Conservation (phyloP, 768 basidiomycete species). For the Sporobolomyces phaffii region DNA sequence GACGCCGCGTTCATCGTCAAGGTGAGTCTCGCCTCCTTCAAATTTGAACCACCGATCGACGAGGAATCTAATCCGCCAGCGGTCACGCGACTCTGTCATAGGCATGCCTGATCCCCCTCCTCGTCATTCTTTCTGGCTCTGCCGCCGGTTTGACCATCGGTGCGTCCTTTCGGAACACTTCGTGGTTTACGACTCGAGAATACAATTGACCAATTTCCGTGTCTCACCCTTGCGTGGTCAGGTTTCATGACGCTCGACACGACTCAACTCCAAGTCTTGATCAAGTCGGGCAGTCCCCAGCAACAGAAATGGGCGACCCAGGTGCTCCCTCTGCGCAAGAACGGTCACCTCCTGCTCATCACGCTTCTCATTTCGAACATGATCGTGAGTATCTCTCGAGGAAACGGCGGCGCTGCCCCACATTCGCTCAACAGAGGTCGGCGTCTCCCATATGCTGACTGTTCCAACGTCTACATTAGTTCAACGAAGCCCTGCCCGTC, state of each 20-base stretch:
- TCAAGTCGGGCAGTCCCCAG: constrained; percentile 71
- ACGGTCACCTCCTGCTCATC: constrained; percentile 68
- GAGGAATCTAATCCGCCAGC: not conserved
- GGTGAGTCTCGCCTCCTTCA: not conserved
- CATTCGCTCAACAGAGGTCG: not conserved
- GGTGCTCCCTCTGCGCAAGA: constrained; percentile 77
- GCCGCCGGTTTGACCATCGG: not conserved
- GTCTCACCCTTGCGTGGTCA: constrained; percentile 78
- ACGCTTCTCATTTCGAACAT: constrained; percentile 41
- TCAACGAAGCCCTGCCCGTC: constrained; percentile 63
- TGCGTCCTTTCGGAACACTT: not conserved
- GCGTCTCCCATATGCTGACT: not conserved
- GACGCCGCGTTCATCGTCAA: constrained; percentile 4
- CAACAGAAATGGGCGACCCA: constrained; percentile 75
- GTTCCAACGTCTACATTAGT: too few relatives aligned
- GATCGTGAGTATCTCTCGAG: not conserved
- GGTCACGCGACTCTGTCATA: not conserved
- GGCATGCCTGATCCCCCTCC: constrained; percentile 10
- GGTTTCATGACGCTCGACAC: constrained; percentile 82
- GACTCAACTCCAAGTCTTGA: constrained; percentile 80
- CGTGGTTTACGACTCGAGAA: too few relatives aligned
- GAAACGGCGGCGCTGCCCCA: too few relatives aligned
- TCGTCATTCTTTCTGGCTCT: constrained; percentile 1
- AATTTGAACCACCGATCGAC: not conserved
- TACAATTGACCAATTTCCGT: not conserved